phyloP scores from a whole-genome alignment of 1,139 yeast genomes.

The Taiozyma sp. region DNA sequence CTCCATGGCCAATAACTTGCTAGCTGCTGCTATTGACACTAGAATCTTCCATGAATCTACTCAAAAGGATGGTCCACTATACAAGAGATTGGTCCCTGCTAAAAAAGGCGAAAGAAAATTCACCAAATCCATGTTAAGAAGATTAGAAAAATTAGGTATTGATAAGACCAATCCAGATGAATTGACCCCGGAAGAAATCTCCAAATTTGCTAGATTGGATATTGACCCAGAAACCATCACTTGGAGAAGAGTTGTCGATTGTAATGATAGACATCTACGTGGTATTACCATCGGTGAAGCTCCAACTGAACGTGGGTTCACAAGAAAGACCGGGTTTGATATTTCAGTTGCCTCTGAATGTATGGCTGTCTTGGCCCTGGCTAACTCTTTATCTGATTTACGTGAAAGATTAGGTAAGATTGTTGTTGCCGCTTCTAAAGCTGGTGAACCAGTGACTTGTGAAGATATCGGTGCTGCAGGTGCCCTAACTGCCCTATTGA shows the following conservation, averaged over 20 bases:
- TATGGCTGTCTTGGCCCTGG: conserved; percentile 95
- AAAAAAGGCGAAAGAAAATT: conserved; percentile 81
- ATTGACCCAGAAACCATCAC: conserved; percentile 93
- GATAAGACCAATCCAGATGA: conserved; percentile 77
- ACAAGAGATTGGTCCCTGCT: conserved; percentile 82
- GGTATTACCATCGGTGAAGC: conserved; percentile 92
- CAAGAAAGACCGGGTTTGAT: conserved; percentile 91
- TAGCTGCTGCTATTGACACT: conserved; percentile 83
- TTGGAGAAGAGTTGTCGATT: conserved; percentile 95
- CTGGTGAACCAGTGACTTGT: conserved; percentile 90
- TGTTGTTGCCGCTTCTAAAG: conserved; percentile 79
- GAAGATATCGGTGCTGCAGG: conserved; percentile 98
- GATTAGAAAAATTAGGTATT: conserved; percentile 79
- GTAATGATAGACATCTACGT: conserved; percentile 90
- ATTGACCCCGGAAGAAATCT: conserved; percentile 74
- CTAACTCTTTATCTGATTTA: conserved; percentile 79
- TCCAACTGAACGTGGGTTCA: conserved; percentile 89
- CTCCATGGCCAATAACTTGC: conserved; percentile 71
- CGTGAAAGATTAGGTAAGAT: conserved; percentile 86
- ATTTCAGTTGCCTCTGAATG: conserved; percentile 96
- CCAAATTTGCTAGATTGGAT: conserved; percentile 78
- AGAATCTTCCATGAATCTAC: conserved; percentile 79
- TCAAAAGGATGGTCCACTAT: conserved; percentile 78
- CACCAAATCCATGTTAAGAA: conserved; percentile 71
- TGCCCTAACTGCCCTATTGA: conserved; percentile 90